Conservation (phyloP, 441 rosid genomes). For the Codiaeum variegatum region DNA sequence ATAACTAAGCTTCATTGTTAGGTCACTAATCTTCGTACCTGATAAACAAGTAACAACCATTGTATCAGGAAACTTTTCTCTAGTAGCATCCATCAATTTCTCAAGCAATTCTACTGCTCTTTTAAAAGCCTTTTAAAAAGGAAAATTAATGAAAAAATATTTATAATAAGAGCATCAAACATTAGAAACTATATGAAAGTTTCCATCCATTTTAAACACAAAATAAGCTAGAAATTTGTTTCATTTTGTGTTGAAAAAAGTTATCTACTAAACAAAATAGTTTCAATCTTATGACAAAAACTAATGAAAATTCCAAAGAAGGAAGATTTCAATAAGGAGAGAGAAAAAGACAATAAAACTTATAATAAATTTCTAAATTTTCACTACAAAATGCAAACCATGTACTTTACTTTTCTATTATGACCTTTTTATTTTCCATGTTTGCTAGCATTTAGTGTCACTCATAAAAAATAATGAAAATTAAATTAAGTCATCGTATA, state of each 20-base stretch:
- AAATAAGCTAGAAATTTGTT: background rate
- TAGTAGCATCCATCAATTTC: constrained; percentile 74
- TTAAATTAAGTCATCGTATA: background rate
- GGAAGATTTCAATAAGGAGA: background rate
- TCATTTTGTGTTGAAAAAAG: background rate
- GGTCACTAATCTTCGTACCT: constrained; percentile 94
- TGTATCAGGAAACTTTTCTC: constrained; percentile 87
- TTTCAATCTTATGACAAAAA: background rate
- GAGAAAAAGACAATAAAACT: background rate
- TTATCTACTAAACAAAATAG: background rate
- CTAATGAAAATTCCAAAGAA: background rate
- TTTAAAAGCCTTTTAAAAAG: constrained; percentile 51
- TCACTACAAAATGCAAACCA: background rate
- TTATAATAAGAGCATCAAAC: too few relatives aligned
- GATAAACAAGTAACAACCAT: constrained; percentile 86
- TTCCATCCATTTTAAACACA: background rate
- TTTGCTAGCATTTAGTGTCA: background rate
- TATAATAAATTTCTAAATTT: background rate
- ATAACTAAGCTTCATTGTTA: too few relatives aligned
- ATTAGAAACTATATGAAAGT: too few relatives aligned
- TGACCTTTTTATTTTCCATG: background rate
- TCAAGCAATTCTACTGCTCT: constrained; percentile 81
- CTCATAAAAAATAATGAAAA: background rate
- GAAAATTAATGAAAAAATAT: background rate
- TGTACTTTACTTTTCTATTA: background rate